phyloP scores from a whole-genome alignment of 495 filamentous ascomycete genomes.

The Terfezia claveryi region DNA sequence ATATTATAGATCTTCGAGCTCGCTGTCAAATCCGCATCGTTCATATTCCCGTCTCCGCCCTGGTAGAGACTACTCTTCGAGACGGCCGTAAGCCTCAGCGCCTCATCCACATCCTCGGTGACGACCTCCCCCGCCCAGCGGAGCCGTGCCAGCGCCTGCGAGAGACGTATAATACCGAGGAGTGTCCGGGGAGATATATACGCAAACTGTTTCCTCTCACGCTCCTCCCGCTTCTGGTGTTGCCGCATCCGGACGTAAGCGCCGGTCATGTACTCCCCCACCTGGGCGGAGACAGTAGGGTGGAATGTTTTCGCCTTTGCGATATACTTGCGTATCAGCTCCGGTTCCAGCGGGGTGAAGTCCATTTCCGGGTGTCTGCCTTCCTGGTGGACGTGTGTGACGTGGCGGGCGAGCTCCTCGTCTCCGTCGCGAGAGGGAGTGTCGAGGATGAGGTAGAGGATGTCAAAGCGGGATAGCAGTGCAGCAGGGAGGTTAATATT shows the following conservation, averaged over 20 bases:
- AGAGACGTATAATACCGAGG: slow-evolving; percentile 73
- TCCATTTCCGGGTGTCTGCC: slow-evolving; percentile 66
- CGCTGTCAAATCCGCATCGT: slow-evolving; percentile 49
- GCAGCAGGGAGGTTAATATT: slow-evolving; percentile 97
- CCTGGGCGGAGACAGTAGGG: slow-evolving; percentile 55
- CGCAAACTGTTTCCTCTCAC: slow-evolving; percentile 66
- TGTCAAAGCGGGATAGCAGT: slow-evolving; percentile 85
- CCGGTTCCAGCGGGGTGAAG: slow-evolving; percentile 41
- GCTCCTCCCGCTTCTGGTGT: slow-evolving; percentile 71
- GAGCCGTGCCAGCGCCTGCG: slow-evolving; percentile 85
- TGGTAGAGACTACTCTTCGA: slow-evolving; percentile 69
- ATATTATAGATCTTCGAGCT: slow-evolving; percentile 85
- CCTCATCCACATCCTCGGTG: slow-evolving; percentile 88
- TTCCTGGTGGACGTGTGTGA: slow-evolving; percentile 94
- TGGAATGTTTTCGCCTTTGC: slow-evolving; percentile 77
- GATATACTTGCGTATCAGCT: slow-evolving; percentile 87
- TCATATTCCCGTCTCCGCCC: slow-evolving; percentile 30
- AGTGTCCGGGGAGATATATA: slow-evolving; percentile 86
- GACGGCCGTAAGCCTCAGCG: slow-evolving; percentile 69
- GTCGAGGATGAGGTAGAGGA: slow-evolving; percentile 90
- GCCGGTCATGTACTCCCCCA: slow-evolving; percentile 88
- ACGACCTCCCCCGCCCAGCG: slow-evolving; percentile 66
- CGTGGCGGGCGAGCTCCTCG: slow-evolving; percentile 84
- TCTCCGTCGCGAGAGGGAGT: slow-evolving; percentile 71
- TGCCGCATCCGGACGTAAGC: slow-evolving; percentile 86